Evolutionary conservation across 495 filamentous ascomycete genomes (phyloP).

Genomic region (Beverwykella pulmonaria): DNA sequence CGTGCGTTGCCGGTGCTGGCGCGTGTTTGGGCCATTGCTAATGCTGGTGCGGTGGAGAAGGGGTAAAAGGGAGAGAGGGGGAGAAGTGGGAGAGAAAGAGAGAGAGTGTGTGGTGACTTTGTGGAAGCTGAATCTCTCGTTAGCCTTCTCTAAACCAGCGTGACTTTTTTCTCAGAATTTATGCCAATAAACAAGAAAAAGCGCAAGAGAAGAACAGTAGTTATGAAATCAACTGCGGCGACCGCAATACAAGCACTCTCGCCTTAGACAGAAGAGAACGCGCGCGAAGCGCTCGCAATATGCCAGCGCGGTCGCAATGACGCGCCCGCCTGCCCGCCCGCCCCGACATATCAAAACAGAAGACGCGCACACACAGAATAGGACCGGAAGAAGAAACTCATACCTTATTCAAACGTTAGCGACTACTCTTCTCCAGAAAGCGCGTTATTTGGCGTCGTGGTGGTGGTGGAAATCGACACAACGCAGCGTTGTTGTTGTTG

Average conservation of each 20-base stretch:
- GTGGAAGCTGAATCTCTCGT: neutral
- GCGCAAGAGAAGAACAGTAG: neutral
- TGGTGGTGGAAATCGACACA: constrained; percentile 19
- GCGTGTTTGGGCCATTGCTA: constrained; percentile 35
- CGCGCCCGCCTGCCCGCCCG: neutral
- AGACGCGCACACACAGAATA: constrained; percentile 1
- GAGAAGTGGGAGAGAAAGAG: neutral
- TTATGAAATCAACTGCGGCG: neutral
- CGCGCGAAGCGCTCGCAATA: neutral
- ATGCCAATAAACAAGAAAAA: neutral
- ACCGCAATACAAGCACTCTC: neutral
- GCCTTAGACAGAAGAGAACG: neutral
- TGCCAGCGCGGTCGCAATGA: neutral
- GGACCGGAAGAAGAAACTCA: neutral
- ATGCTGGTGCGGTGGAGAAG: neutral
- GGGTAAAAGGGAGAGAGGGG: neutral
- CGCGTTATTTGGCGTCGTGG: neutral
- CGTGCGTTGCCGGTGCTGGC: constrained; percentile 39
- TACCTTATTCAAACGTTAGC: constrained; percentile 8
- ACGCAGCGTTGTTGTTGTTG: constrained; percentile 5
- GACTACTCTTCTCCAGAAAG: constrained; percentile 5
- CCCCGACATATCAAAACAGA: constrained; percentile 4
- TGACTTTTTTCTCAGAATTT: neutral
- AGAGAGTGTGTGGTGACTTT: too few relatives aligned
- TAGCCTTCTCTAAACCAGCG: neutral